A percentile compares a stretch with the other conserved stretches of the same genome.
These are phyloP conservation scores for Penicillium taxi DNA, from an alignment of 495 filamentous ascomycete genomes.

Conservation along the genomic window DNA sequence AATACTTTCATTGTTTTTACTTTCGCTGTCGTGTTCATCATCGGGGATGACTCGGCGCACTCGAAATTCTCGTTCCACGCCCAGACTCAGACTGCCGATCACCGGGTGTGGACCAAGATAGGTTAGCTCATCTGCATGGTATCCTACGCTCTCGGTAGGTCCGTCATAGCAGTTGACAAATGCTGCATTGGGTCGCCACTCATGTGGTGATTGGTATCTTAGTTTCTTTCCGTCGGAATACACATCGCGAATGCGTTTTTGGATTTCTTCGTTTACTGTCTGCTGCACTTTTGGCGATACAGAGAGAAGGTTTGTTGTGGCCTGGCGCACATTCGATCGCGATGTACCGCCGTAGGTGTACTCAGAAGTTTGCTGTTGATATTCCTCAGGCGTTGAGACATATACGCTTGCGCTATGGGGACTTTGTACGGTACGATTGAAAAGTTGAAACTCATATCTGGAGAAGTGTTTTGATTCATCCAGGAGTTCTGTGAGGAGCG, in stretches of 20 bases:
- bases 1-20: conserved; percentile 8
- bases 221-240: conserved; percentile 64
- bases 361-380: conserved; percentile 56
- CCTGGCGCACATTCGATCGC: conserved; percentile 63
- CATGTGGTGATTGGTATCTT: conserved; percentile 60
- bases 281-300: conserved; percentile 59
- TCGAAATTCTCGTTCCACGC: conserved; percentile 85
- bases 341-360: conserved; percentile 78
- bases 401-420: conserved; percentile 79
- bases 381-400: conserved; percentile 58
- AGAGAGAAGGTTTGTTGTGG: conserved; percentile 60
- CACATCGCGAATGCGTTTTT: conserved; percentile 51
- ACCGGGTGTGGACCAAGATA: conserved; percentile 83
- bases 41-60: conserved; percentile 63
- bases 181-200: conserved; percentile 80
- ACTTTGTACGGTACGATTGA: conserved; percentile 72
- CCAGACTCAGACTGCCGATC: conserved; percentile 84
- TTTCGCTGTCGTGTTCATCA: conserved; percentile 31
- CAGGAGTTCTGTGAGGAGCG: conserved; percentile 67
- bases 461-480: conserved; percentile 67
- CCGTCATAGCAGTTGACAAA: conserved; percentile 92
- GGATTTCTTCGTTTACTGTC: conserved; percentile 67
- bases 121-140: conserved; percentile 85
- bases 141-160: conserved; percentile 72
- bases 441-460: conserved; percentile 70